Evolutionary conservation across 495 filamentous ascomycete genomes (phyloP), one percentile per base, ranked within the genome.

Genomic region (Recurvomyces mirabilis): DNA sequence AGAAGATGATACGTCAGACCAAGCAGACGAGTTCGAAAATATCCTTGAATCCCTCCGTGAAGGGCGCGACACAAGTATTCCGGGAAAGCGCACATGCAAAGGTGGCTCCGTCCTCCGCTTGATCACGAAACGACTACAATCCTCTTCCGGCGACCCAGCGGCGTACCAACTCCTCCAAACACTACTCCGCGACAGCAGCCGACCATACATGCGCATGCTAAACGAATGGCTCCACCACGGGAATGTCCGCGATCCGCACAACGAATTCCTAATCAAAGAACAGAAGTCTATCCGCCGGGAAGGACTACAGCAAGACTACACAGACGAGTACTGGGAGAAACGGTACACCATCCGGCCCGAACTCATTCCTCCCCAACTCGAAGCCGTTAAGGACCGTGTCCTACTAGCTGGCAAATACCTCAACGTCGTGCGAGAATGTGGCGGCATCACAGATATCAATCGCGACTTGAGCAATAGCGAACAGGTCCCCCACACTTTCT

Each of bases 221-320:
- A 98, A 98, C 56, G 91, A 96, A 59, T 98, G 91, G 93, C 62
- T 98, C 18, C 91, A 98, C 57, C 88, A 93, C 56, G 91, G 91
- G 14, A 85, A 81, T 29, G 96, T 98, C 59, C 83, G 79, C 58
- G 91, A 98, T 61, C 87, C 89, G 1, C 93, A 95, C 60, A 77
- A 74, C 11, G 91, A 98, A 59, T 98, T 98, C 56, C 65, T 98
- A 28, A 79, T 98, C 49, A 93, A 87, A 51, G 91, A 98, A 60
- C 87, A 94, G 58, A 89, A 89, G 63, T 91, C 86, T 55, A 96
- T 98, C 54, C 80, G 80, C 41, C 75, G 91, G 15, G 93, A 95
- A 55, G 74, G 82, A 54, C 66, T 98, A 10, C 87, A 95, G 58
- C 78, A 94, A 55, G 91, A 98, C 63, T 98, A 95, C 54, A 96